A percentile compares a stretch with the other conserved stretches of the same genome.
These are phyloP conservation scores for Globisporangium cederbergense DNA, from an alignment of 352 stramenopile genomes.

Conservation along the genomic window DNA sequence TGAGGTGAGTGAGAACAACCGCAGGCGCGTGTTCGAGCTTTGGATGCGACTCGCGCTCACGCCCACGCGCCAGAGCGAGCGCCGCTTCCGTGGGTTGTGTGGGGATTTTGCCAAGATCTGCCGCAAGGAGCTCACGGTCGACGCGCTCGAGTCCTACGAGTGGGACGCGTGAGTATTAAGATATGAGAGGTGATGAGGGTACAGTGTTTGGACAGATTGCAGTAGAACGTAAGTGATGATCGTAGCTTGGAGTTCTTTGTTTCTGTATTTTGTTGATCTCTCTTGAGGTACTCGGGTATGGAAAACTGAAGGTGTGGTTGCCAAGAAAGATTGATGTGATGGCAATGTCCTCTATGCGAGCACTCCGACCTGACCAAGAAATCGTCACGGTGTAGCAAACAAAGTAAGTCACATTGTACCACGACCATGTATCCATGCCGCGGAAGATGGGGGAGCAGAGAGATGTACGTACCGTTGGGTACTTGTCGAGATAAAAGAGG, in stretches of 20 bases:
- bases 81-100: conserved; percentile 58
- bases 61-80: conserved; percentile 48
- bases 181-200: neutral
- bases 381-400: neutral
- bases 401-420: neutral
- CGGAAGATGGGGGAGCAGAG: neutral
- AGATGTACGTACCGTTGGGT: conserved; percentile 61
- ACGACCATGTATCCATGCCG: neutral
- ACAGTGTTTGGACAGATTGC: neutral
- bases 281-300: neutral
- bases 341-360: conserved; percentile 22
- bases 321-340: neutral
- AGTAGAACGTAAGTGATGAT: neutral
- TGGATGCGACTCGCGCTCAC: conserved; percentile 55
- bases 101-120: conserved; percentile 75
- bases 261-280: neutral
- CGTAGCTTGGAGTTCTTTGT: neutral
- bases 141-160: conserved; percentile 54
- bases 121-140: conserved; percentile 57
- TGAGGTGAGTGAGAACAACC: conserved; percentile 36
- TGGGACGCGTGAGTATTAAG: conserved; percentile 21
- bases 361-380: conserved; percentile 37
- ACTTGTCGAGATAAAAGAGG: conserved; percentile 82
- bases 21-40: conserved; percentile 49
- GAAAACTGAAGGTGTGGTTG: neutral